These are phyloP conservation scores for Coemansia sp. DNA, from an alignment of 192 early-diverging fungal species.

Conservation along the genomic window DNA sequence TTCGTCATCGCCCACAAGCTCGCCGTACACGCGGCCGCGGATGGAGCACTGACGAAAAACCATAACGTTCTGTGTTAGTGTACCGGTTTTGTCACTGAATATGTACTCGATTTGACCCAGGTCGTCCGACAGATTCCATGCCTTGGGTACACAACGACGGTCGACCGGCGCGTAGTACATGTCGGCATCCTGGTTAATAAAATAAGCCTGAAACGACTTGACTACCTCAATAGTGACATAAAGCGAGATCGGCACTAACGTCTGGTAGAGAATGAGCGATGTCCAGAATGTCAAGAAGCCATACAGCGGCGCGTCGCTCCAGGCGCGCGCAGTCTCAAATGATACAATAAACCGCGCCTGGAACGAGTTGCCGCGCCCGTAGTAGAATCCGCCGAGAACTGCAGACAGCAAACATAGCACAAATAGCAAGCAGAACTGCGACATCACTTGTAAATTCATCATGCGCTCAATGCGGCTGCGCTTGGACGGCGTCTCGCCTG, in stretches of 20 bases:
- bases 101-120: constrained; percentile 95
- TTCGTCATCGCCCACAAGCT: constrained; percentile 39
- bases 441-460: constrained; percentile 83
- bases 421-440: constrained; percentile 80
- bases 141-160: constrained; percentile 74
- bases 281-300: constrained; percentile 79
- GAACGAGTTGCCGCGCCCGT: constrained; percentile 54
- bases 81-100: constrained; percentile 97
- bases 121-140: constrained; percentile 93
- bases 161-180: constrained; percentile 83
- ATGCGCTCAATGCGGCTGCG: constrained; percentile 86
- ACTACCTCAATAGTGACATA: constrained; percentile 93
- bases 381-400: constrained; percentile 65
- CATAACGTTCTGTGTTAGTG: constrained; percentile 96
- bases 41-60: constrained; percentile 91
- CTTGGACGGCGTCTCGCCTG: constrained; percentile 89
- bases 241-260: constrained; percentile 93
- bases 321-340: constrained; percentile 25
- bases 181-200: constrained; percentile 86
- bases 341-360: constrained; percentile 50
- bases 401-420: constrained; percentile 69
- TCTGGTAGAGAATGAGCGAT: constrained; percentile 88
- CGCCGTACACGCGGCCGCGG: constrained; percentile 79
- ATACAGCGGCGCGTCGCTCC: constrained; percentile 47
- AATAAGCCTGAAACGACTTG: constrained; percentile 86